A percentile compares a stretch with the other conserved stretches of the same genome.
Evolutionary conservation across 2,329 filamentous ascomycete species (phyloP).

Genomic region (Aspergillus calidoustus): DNA sequence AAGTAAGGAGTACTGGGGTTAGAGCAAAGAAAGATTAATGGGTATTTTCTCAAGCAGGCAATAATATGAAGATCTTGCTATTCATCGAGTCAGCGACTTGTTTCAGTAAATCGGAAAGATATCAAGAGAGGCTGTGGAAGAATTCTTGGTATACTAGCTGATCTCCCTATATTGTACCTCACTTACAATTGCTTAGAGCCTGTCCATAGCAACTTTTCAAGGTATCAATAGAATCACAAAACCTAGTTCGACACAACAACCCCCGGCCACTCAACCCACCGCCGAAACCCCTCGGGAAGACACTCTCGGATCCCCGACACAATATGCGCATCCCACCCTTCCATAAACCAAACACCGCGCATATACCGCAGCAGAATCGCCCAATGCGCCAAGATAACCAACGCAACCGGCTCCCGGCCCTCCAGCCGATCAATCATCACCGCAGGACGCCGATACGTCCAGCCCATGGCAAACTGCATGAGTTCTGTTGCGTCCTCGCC

Average conservation of each 20-base stretch:
- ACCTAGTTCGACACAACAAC: neutral
- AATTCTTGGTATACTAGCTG: too few relatives aligned
- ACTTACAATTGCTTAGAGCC: too few relatives aligned
- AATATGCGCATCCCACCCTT: conserved; percentile 40
- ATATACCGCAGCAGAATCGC: conserved; percentile 37
- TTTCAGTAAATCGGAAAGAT: too few relatives aligned
- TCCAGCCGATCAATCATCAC: conserved; percentile 32
- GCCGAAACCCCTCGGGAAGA: conserved; percentile 23
- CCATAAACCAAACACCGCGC: conserved; percentile 39
- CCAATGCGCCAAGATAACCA: conserved; percentile 39
- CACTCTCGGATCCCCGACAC: conserved; percentile 31
- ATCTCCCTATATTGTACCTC: too few relatives aligned
- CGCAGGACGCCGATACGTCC: conserved; percentile 35
- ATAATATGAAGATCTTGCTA: too few relatives aligned
- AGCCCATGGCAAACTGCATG: conserved; percentile 35
- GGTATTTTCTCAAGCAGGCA: too few relatives aligned
- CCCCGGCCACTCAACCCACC: conserved; percentile 36
- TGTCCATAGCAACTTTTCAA: too few relatives aligned
- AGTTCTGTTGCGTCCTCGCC: conserved; percentile 21
- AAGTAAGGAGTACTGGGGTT: too few relatives aligned
- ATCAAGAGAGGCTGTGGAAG: too few relatives aligned
- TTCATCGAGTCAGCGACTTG: too few relatives aligned
- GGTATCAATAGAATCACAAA: neutral
- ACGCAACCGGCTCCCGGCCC: conserved; percentile 29
- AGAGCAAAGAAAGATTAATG: too few relatives aligned